Evolutionary conservation across 2,329 filamentous ascomycete species (phyloP).

Genomic region (Diaporthe citri): DNA sequence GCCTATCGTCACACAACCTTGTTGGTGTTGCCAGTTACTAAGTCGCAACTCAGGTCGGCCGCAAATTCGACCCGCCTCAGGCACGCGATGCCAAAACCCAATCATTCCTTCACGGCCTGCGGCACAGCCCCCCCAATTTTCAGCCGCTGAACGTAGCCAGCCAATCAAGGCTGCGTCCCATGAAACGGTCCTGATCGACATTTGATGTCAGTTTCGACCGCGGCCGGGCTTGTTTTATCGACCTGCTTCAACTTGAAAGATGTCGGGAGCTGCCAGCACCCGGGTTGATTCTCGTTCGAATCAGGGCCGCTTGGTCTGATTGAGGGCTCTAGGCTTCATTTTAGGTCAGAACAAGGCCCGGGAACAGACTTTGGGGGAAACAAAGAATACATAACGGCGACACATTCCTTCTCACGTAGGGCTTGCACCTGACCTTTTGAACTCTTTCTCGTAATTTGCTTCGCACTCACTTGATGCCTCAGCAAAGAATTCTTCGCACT

Average conservation of each 20-base stretch:
- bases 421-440: background rate
- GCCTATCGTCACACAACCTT: background rate
- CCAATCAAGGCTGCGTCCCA: constrained; percentile 1
- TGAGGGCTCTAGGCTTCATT: background rate
- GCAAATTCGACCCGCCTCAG: constrained; percentile 16
- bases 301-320: background rate
- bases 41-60: background rate
- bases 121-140: background rate
- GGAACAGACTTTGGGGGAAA: background rate
- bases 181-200: constrained; percentile 18
- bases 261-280: background rate
- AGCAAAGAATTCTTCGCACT: background rate
- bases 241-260: background rate
- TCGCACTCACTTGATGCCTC: background rate
- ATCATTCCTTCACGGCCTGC: constrained; percentile 16
- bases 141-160: background rate
- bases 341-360: background rate
- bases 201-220: constrained; percentile 30
- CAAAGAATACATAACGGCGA: constrained; percentile 1
- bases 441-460: background rate
- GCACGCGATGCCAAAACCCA: constrained; percentile 8
- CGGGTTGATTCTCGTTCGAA: background rate
- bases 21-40: background rate
- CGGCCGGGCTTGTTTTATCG: constrained; percentile 16
- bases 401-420: background rate